Base-by-base conservation (phyloP, 148 eudicot species). In the Cornus controversa region DNA sequence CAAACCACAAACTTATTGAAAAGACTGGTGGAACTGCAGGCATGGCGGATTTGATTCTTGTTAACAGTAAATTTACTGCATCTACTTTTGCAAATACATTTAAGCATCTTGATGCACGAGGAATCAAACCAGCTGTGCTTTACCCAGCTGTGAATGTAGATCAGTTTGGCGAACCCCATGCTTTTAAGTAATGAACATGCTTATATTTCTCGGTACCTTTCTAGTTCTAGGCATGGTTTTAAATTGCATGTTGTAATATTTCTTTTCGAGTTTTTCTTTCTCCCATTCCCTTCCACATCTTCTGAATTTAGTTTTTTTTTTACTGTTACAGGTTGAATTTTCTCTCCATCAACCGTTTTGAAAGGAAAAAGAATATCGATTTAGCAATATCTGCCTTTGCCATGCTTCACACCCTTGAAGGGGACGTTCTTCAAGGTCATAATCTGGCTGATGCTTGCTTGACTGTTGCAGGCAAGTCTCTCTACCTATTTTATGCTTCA, bases 51-150 rank as follows among this genome's bases (percentile, higher is more conserved):
- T 77, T 93, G 62, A 79, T 93, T 87, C 85, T 96, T 37, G 99
- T 96, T 65, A 96, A 96, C 84, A 93, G 99, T 82, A 91, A 88
- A 77, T 96, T 93, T 77, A 96, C 98, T 66, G 98, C 98, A 81
- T 88, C 94, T 27, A 91, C 99, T 69, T 96, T 96, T 83, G 94
- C 93, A 57, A 85, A 79, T 75, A 93, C 98, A 37, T 96, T 96
- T 87, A 89, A 89, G 82, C 79, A 86, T 81, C 91, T 96, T 71
- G 82, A 88, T 69, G 70, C 82, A 68, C 80, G 82, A 54, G 99
- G 94, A 64, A 80, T 93, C 71, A 90, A 78, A 75, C 98, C 99
- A 22, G 92, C 88, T 53, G 93, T 96, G 77, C 98, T 91, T 67
- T 91, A 96, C 79, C 98, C 99, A 54, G 98, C 99, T 10, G 99